Evolutionary conservation across 495 filamentous ascomycete genomes (phyloP).

Genomic region (Penicillium chermesinum): DNA sequence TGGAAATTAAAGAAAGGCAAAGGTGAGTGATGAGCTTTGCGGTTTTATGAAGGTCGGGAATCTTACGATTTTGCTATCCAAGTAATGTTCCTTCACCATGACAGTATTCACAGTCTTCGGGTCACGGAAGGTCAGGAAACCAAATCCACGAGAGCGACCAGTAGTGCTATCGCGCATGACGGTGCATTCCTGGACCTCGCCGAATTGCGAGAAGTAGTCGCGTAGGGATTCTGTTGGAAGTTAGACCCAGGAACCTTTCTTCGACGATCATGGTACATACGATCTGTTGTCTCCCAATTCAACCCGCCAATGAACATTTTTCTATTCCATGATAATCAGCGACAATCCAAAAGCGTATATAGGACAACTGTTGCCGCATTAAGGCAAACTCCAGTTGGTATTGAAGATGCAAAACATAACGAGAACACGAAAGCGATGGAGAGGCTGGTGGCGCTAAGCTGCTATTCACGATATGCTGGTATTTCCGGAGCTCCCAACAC

Average conservation of each 20-base stretch:
- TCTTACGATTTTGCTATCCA: slow-evolving; percentile 97
- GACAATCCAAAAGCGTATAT: background rate
- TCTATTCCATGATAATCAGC: slow-evolving; percentile 45
- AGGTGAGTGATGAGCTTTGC: too few species aligned
- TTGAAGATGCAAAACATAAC: background rate
- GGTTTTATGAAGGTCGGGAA: slow-evolving; percentile 3
- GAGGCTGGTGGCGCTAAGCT: slow-evolving; percentile 17
- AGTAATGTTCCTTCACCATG: slow-evolving; percentile 98
- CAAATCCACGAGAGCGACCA: slow-evolving; percentile 91
- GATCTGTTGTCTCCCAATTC: slow-evolving; percentile 98
- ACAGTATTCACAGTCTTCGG: slow-evolving; percentile 97
- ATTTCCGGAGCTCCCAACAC: slow-evolving; percentile 9
- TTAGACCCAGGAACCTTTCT: slow-evolving; percentile 12
- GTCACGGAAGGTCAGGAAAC: slow-evolving; percentile 96
- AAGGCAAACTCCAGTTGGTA: background rate
- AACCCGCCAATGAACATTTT: slow-evolving; percentile 99
- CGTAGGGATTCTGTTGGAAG: slow-evolving; percentile 77
- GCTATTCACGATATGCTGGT: slow-evolving; percentile 25
- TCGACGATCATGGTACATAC: slow-evolving; percentile 48
- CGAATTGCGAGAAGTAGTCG: slow-evolving; percentile 97
- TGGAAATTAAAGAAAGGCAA: slow-evolving; percentile 33
- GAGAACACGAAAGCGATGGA: slow-evolving; percentile 4
- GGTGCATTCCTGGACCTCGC: slow-evolving; percentile 94
- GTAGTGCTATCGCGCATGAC: slow-evolving; percentile 96
- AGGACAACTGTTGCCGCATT: background rate